Conservation (phyloP, 257 asterid genomes). For the Haberlea rhodopensis region DNA sequence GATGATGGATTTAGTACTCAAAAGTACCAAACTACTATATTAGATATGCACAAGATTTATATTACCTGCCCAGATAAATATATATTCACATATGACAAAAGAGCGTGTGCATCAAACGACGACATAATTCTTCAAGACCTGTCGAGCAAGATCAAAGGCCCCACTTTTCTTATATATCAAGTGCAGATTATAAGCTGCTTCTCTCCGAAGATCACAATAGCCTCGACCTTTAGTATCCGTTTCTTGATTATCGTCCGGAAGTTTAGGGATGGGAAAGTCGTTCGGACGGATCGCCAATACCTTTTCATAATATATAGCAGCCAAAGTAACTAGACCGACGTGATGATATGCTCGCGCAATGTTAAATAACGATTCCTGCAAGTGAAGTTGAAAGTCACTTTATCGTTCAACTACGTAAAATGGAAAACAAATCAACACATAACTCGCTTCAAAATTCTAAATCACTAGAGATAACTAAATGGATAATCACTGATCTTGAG, state of each 20-base stretch:
- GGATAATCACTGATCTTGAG: no score
- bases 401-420: no score
- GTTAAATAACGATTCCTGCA: slow-evolving; percentile 69
- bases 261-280: slow-evolving; percentile 69
- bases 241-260: no score
- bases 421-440: no score
- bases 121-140: slow-evolving; percentile 63
- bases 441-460: no score
- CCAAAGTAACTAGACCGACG: slow-evolving; percentile 66
- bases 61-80: background rate
- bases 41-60: no score
- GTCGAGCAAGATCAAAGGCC: slow-evolving; percentile 83
- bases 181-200: slow-evolving; percentile 82
- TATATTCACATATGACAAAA: background rate
- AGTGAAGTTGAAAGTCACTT: slow-evolving; percentile 1
- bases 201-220: slow-evolving; percentile 71
- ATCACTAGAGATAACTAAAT: no score
- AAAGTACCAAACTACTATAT: no score
- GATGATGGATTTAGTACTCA: no score
- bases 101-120: slow-evolving; percentile 31
- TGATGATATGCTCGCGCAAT: slow-evolving; percentile 85
- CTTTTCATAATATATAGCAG: slow-evolving; percentile 61
- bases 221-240: slow-evolving; percentile 40
- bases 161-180: slow-evolving; percentile 72
- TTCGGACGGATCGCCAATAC: slow-evolving; percentile 49